phyloP scores from a whole-genome alignment of 768 basidiomycete species.

The Mycena haematopus region DNA sequence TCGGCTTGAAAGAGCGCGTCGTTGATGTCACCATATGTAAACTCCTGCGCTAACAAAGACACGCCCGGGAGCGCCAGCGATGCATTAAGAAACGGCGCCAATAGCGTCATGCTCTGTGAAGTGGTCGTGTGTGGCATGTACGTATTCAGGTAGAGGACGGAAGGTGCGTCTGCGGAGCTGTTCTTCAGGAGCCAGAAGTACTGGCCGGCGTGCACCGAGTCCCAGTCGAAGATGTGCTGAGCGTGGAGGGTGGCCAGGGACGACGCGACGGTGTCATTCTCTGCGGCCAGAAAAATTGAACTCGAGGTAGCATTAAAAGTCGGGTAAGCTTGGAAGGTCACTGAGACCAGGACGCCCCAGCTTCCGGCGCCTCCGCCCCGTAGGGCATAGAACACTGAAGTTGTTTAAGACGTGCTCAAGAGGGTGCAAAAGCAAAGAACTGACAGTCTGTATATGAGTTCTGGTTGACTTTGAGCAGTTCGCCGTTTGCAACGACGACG shows the following conservation, averaged over 20 bases:
- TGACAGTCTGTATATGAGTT: constrained; percentile 35
- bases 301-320: constrained; percentile 39
- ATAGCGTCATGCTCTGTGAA: constrained; percentile 24
- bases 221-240: constrained; percentile 44
- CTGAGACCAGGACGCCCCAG: constrained; percentile 46
- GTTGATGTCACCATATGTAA: constrained; percentile 21
- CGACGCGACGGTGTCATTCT: constrained; percentile 30
- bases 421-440: neutral
- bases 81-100: constrained; percentile 34
- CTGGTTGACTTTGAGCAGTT: constrained; percentile 34
- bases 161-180: neutral
- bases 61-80: constrained; percentile 28
- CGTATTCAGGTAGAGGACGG: constrained; percentile 27
- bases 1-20: constrained; percentile 25
- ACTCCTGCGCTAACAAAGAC: constrained; percentile 8
- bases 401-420: neutral
- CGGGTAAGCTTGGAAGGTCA: constrained; percentile 42
- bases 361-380: constrained; percentile 40
- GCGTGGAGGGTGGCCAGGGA: constrained; percentile 40
- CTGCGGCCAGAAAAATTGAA: constrained; percentile 23
- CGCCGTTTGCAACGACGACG: constrained; percentile 39
- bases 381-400: constrained; percentile 38
- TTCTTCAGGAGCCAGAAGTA: constrained; percentile 34
- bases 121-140: constrained; percentile 16
- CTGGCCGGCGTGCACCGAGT: constrained; percentile 37